Conservation (phyloP, 192 early-diverging fungal species). For the Coemansia javaensis region DNA sequence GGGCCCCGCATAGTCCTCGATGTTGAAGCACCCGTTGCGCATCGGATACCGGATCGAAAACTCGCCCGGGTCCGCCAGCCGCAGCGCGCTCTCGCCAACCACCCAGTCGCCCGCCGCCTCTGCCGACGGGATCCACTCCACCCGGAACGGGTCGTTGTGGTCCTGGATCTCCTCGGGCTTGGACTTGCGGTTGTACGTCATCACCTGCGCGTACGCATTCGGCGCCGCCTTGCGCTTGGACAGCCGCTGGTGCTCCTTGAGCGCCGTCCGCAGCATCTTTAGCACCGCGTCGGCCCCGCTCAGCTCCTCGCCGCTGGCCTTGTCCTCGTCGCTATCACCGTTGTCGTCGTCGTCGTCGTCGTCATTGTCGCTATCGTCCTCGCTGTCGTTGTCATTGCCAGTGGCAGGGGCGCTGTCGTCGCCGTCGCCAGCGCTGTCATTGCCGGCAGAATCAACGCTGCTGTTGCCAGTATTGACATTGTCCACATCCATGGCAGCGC, state of each 20-base stretch:
- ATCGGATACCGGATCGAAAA: conserved; percentile 68
- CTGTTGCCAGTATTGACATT: conserved; percentile 3
- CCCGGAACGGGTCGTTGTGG: conserved; percentile 87
- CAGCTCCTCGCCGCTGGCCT: conserved; percentile 1
- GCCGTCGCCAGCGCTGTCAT: too few relatives aligned
- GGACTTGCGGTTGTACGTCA: conserved; percentile 65
- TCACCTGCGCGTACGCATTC: conserved; percentile 69
- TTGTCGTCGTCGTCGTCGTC: conserved; percentile 6
- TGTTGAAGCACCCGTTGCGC: conserved; percentile 72
- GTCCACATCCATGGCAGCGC: conserved; percentile 8
- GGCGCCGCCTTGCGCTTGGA: conserved; percentile 73
- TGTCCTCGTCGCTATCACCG: conserved; percentile 2
- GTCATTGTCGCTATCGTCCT: conserved; percentile 14
- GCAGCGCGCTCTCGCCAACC: conserved; percentile 30
- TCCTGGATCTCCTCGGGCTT: conserved; percentile 67
- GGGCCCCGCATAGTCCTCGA: conserved; percentile 63
- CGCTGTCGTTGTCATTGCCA: too few relatives aligned
- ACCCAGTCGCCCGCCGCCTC: conserved; percentile 45
- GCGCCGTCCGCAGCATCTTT: conserved; percentile 57
- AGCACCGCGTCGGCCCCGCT: conserved; percentile 23
- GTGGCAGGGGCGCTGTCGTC: too few relatives aligned
- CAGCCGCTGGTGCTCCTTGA: conserved; percentile 73
- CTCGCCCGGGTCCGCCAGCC: conserved; percentile 23
- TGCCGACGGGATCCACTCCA: conserved; percentile 70
- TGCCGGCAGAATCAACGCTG: too few relatives aligned